Evolutionary conservation across 2,329 filamentous ascomycete species (phyloP).

Genomic region (Bipolaris bicolor): DNA sequence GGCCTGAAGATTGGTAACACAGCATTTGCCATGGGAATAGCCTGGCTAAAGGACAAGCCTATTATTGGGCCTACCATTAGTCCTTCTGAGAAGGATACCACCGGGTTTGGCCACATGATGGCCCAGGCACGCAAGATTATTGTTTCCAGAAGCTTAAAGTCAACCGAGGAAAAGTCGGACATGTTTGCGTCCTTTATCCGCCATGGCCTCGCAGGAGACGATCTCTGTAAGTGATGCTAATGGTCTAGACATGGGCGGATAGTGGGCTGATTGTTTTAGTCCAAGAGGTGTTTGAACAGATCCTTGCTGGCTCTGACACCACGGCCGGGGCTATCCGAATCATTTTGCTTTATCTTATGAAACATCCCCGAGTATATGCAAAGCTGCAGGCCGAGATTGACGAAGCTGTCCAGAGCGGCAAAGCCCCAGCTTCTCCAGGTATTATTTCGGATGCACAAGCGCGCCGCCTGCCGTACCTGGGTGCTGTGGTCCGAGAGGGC

Average conservation of each 20-base stretch:
- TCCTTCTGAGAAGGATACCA: conserved; percentile 46
- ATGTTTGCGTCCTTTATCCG: conserved; percentile 62
- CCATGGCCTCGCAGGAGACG: conserved; percentile 51
- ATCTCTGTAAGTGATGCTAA: conserved; percentile 35
- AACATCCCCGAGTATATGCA: conserved; percentile 55
- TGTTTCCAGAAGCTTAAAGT: conserved; percentile 54
- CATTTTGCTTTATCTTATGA: conserved; percentile 60
- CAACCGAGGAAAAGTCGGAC: conserved; percentile 53
- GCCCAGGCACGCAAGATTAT: conserved; percentile 37
- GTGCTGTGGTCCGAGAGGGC: conserved; percentile 56
- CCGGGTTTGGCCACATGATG: conserved; percentile 44
- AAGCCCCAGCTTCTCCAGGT: conserved; percentile 34
- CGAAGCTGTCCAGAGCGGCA: conserved; percentile 46
- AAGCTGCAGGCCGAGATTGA: conserved; percentile 57
- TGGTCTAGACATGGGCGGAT: not conserved
- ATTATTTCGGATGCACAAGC: conserved; percentile 58
- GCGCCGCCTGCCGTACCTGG: conserved; percentile 52
- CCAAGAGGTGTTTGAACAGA: conserved; percentile 53
- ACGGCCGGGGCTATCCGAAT: conserved; percentile 62
- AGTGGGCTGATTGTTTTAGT: conserved; percentile 29
- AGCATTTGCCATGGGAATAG: conserved; percentile 35
- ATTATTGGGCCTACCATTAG: conserved; percentile 38
- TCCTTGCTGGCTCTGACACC: conserved; percentile 64
- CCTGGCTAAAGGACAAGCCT: conserved; percentile 32
- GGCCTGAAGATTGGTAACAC: conserved; percentile 39